These are phyloP conservation scores for Capsicum baccatum DNA, from an alignment of 257 asterid species.

Conservation along the genomic window DNA sequence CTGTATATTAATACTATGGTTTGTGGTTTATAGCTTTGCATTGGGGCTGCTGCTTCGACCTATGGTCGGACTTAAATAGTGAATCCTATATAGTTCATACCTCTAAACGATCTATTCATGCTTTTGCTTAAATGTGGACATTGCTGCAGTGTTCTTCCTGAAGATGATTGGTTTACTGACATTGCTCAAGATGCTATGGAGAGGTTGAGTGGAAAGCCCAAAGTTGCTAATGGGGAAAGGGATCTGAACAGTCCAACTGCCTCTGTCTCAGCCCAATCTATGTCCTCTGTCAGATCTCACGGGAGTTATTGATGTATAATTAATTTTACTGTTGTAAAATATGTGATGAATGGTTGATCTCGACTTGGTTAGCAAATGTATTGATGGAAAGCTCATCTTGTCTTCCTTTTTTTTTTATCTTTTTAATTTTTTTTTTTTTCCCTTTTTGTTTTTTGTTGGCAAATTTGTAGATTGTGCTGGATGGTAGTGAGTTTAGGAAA, in stretches of 20 bases:
- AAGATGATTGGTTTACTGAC: slow-evolving; percentile 91
- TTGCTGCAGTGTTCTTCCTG: slow-evolving; percentile 80
- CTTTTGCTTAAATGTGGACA: slow-evolving; percentile 19
- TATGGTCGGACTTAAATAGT: not conserved
- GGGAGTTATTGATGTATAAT: slow-evolving; percentile 70
- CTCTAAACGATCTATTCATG: not conserved
- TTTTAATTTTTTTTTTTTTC: not conserved
- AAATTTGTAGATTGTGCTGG: slow-evolving; percentile 31
- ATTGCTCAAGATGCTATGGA: slow-evolving; percentile 88
- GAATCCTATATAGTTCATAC: not conserved
- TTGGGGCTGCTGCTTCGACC: slow-evolving; percentile 3
- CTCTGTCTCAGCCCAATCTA: slow-evolving; percentile 95
- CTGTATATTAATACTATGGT: not conserved
- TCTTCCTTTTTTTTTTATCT: not conserved
- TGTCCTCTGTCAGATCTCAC: slow-evolving; percentile 87
- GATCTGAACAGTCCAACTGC: slow-evolving; percentile 97
- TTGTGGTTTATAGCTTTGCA: not conserved
- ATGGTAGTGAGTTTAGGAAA: slow-evolving; percentile 28
- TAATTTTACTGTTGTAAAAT: slow-evolving; percentile 36
- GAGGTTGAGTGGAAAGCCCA: slow-evolving; percentile 86
- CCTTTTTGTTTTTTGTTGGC: not conserved
- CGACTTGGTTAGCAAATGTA: slow-evolving; percentile 17
- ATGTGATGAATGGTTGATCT: slow-evolving; percentile 27
- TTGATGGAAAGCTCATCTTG: slow-evolving; percentile 20
- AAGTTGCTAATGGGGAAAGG: slow-evolving; percentile 79